Base-by-base conservation (phyloP, 2,329 filamentous ascomycete species). In the Helicocarpus griseus region DNA sequence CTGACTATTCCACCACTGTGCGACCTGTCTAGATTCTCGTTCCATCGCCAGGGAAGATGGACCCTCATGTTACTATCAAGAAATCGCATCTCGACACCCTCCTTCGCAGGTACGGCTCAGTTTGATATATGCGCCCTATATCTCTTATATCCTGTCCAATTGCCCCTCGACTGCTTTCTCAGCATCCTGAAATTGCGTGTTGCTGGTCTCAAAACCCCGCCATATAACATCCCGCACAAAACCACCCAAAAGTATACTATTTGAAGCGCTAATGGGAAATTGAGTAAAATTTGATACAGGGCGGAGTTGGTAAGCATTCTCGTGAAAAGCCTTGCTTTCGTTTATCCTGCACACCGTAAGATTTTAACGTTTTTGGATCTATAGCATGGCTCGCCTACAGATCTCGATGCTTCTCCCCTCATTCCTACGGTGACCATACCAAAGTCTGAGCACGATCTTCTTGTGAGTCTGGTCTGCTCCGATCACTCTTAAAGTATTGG, bases 21-120 rank as follows among this genome's bases (percentile, higher is more conserved):
- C 24, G 9, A 49, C 47, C 47, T 40, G n/a, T 40, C 26, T 40
- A 49, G 47, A 28, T 39, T 8, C 14, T 29, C 47, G 21, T 26
- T 39, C 28, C 48, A 24, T 17, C n/a, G 2, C 28, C 14, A 7
- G 38, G 38, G 19, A 44, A 43, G 39, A 65, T 65, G 62, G 60
- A 63, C 41, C 58, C 61, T 29, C 68, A 73, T 57, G 76, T 85
- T 48, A 82, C 79, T 8, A 75, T 84, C 57, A 78, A 80, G 56
- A 80, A 76, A 61, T 65, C 68, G 47, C 79, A 84, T 67, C 79
- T 84, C 58, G 77, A 84, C 60, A 78, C 79, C 52, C 70, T 85
- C 44, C 62, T 83, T 49, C 75, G 77, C 62, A 77, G 79, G 83
- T 85, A 67, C 71, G 76, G 65, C 21, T 44, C 29, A 46, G 41